phyloP scores from a whole-genome alignment of 176 grass and related monocot species.

The Aegilops longissima region DNA sequence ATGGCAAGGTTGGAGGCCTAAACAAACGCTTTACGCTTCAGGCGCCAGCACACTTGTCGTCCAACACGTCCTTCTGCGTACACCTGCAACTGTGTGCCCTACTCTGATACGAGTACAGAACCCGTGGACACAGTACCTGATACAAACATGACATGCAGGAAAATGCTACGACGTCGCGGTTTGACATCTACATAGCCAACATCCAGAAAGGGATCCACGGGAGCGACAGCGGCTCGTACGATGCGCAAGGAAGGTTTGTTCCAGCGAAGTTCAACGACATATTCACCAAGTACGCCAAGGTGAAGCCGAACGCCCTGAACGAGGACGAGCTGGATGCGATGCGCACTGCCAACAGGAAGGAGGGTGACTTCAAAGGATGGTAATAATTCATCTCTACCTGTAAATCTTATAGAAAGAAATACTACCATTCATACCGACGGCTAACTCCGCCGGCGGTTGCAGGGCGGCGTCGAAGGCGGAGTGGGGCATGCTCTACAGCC shows the following conservation, averaged over 20 bases:
- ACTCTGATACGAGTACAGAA: too few species aligned
- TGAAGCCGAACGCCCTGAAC: conserved; percentile 34
- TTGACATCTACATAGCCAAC: conserved; percentile 71
- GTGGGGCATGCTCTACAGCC: conserved; percentile 45
- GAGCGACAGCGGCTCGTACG: conserved; percentile 57
- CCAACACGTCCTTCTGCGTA: neutral
- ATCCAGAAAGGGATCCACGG: conserved; percentile 71
- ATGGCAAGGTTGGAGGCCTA: neutral
- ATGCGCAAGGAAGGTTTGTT: conserved; percentile 71
- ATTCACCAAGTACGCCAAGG: conserved; percentile 61
- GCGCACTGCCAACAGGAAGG: conserved; percentile 43
- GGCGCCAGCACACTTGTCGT: neutral
- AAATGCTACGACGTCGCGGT: conserved; percentile 22
- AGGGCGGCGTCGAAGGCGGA: conserved; percentile 54
- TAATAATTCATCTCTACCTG: conserved; percentile 1
- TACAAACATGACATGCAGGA: conserved; percentile 33
- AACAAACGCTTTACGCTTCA: neutral
- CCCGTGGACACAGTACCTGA: neutral
- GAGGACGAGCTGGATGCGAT: conserved; percentile 48
- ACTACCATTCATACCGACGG: neutral
- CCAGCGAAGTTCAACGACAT: conserved; percentile 60
- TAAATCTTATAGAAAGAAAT: neutral
- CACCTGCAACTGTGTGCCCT: neutral
- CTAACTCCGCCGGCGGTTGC: neutral
- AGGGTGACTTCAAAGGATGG: conserved; percentile 47